phyloP scores from a whole-genome alignment of 1,284 basidiomycete genomes.

The Phaffia rhodozyma region DNA sequence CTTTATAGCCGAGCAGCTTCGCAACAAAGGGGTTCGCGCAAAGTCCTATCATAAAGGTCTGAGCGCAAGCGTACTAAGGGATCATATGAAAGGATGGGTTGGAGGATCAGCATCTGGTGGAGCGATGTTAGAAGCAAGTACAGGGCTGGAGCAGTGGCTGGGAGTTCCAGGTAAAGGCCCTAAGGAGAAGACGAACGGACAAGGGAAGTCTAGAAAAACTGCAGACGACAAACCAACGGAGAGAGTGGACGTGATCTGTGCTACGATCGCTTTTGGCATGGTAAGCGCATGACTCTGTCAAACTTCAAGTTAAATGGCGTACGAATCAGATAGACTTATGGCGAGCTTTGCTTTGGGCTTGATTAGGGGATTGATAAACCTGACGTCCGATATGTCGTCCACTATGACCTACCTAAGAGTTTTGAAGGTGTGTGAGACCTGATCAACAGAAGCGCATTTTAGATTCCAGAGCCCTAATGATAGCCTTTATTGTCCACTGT shows the following conservation, averaged over 20 bases:
- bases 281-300: slow-evolving; percentile 21
- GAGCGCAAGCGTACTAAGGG: slow-evolving; percentile 42
- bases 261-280: slow-evolving; percentile 70
- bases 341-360: neutral
- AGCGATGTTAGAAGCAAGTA: neutral
- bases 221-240: neutral
- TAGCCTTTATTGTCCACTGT: neutral
- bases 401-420: slow-evolving; percentile 62
- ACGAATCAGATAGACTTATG: neutral
- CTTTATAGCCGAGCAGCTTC: slow-evolving; percentile 50
- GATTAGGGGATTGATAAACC: slow-evolving; percentile 63
- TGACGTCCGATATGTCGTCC: slow-evolving; percentile 52
- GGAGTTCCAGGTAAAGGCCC: slow-evolving; percentile 38
- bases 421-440: slow-evolving; percentile 51
- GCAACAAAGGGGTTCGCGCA: slow-evolving; percentile 53
- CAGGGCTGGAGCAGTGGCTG: slow-evolving; percentile 40
- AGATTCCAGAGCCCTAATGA: neutral
- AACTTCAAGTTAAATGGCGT: neutral
- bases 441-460: slow-evolving; percentile 6
- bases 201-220: slow-evolving; percentile 1
- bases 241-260: slow-evolving; percentile 45
- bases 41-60: slow-evolving; percentile 63
- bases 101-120: neutral
- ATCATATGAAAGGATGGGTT: slow-evolving; percentile 40
- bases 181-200: slow-evolving; percentile 39